phyloP scores from a whole-genome alignment of 768 basidiomycete genomes.

The Lactifluus echinatus region DNA sequence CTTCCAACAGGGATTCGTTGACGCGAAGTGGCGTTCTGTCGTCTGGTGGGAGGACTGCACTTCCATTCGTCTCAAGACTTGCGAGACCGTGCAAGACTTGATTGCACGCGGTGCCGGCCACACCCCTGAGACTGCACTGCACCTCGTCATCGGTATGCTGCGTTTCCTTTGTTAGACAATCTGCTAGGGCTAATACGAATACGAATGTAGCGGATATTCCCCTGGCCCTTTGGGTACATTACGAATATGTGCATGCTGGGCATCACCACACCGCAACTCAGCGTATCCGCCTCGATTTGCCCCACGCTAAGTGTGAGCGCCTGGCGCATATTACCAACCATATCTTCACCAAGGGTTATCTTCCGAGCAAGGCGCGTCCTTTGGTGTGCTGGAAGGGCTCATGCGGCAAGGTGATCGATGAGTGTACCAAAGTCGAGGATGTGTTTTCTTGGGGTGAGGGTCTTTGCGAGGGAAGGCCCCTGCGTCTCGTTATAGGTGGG shows the following conservation, averaged over 20 bases:
- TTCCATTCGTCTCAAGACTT: slow-evolving; percentile 31
- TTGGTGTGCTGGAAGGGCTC: slow-evolving; percentile 35
- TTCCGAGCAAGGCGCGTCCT: slow-evolving; percentile 29
- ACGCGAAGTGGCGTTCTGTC: slow-evolving; percentile 34
- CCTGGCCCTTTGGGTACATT: slow-evolving; percentile 37
- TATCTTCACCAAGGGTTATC: slow-evolving; percentile 35
- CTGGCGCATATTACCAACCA: slow-evolving; percentile 41
- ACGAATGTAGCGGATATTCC: slow-evolving; percentile 32
- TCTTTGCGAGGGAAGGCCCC: slow-evolving; percentile 28
- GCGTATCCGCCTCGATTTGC: slow-evolving; percentile 33
- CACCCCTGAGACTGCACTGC: slow-evolving; percentile 36
- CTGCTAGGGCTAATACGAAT: neutral
- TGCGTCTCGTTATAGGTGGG: slow-evolving; percentile 33
- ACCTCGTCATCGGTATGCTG: slow-evolving; percentile 37
- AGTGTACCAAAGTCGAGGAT: slow-evolving; percentile 23
- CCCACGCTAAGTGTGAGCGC: slow-evolving; percentile 29
- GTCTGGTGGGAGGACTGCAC: slow-evolving; percentile 39
- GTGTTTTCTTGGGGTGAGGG: slow-evolving; percentile 29
- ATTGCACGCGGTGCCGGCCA: slow-evolving; percentile 32
- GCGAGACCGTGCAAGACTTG: slow-evolving; percentile 30
- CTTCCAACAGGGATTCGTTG: slow-evolving; percentile 40
- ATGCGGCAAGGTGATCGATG: slow-evolving; percentile 31
- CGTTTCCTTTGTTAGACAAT: neutral
- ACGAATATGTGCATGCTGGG: slow-evolving; percentile 31
- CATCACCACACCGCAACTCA: slow-evolving; percentile 32